Evolutionary conservation across 176 grass and related monocot genomes (phyloP).

Genomic region (Chrysopogon serrulatus): DNA sequence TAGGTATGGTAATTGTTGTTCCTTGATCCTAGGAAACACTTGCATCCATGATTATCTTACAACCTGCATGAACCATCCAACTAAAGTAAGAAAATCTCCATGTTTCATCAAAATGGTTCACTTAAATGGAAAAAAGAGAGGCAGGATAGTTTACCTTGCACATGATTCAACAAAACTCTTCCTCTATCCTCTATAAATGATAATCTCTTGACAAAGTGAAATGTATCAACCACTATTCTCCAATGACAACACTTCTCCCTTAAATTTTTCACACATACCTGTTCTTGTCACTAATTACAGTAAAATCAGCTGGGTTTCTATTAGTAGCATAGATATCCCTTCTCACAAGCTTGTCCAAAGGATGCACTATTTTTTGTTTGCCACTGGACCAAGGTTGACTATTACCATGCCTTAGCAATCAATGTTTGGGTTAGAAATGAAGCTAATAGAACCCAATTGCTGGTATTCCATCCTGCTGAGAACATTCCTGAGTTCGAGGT

Average conservation of each 20-base stretch:
- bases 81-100: background rate
- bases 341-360: conserved; percentile 35
- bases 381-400: conserved; percentile 19
- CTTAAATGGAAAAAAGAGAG: background rate
- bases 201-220: background rate
- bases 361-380: conserved; percentile 16
- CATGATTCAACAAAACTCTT: background rate
- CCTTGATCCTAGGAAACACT: conserved; percentile 22
- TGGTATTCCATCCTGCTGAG: conserved; percentile 32
- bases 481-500: conserved; percentile 26
- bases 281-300: conserved; percentile 55
- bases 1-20: too few species aligned
- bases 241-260: background rate
- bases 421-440: conserved; percentile 9
- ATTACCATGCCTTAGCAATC: background rate
- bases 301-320: conserved; percentile 79
- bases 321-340: conserved; percentile 62
- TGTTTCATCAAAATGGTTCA: background rate
- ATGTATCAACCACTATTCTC: conserved; percentile 1
- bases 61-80: conserved; percentile 5
- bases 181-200: conserved; percentile 3
- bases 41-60: background rate
- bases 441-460: conserved; percentile 23
- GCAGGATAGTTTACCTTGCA: conserved; percentile 10
- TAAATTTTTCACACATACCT: conserved; percentile 44